Percentiles rank a stretch among this genome's conserved stretches.
Conservation (phyloP, 805 yeast species). For the Cyberlindnera maclurae region DNA sequence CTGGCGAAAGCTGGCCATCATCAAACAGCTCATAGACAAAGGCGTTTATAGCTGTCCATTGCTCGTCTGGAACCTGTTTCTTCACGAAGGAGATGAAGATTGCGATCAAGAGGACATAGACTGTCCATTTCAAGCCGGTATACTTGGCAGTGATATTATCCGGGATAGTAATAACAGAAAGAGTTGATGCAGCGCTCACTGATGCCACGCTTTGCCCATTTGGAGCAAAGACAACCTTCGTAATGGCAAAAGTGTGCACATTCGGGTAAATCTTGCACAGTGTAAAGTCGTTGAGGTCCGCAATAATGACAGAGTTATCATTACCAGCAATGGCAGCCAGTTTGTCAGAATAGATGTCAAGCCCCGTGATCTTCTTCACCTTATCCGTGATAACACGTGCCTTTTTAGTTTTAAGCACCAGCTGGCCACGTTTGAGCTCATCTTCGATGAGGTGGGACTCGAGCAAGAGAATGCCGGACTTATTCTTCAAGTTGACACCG, state of each 20-base stretch:
- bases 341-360: constrained; percentile 35
- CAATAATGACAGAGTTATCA: constrained; percentile 59
- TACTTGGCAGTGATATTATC: constrained; percentile 26
- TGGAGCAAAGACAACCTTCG: constrained; percentile 63
- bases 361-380: constrained; percentile 49
- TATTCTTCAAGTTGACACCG: constrained; percentile 36
- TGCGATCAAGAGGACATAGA: constrained; percentile 7
- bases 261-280: constrained; percentile 44
- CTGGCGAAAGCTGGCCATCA: constrained; percentile 3
- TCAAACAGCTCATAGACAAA: constrained; percentile 12
- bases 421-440: constrained; percentile 4
- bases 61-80: constrained; percentile 12
- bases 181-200: constrained; percentile 70
- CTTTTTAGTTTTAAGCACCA: constrained; percentile 27
- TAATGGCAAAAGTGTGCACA: constrained; percentile 76
- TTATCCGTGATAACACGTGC: constrained; percentile 37
- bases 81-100: constrained; percentile 4
- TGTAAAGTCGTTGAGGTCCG: constrained; percentile 45
- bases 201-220: constrained; percentile 62
- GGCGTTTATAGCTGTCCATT: constrained; percentile 8
- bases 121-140: constrained; percentile 7
- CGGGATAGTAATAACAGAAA: constrained; percentile 58
- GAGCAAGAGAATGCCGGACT: constrained; percentile 33
- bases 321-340: constrained; percentile 37
- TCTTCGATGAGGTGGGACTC: constrained; percentile 18